A percentile compares a stretch with the other conserved stretches of the same genome.
These are phyloP conservation scores for Heimioporus retisporus DNA, from an alignment of 1,284 basidiomycete genomes.

Conservation along the genomic window DNA sequence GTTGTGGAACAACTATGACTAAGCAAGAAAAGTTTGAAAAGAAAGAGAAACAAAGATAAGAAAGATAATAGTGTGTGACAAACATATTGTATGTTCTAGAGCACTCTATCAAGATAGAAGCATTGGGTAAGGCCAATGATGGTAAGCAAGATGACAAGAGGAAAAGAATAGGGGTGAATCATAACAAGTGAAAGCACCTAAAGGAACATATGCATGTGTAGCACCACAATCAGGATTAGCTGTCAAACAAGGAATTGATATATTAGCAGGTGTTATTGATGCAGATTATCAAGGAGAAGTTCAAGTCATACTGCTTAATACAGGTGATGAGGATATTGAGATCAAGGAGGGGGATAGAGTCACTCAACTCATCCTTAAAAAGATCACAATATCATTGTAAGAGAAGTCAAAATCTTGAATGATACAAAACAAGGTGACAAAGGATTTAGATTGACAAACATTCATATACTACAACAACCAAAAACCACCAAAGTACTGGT, in stretches of 20 bases:
- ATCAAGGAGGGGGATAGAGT: not conserved
- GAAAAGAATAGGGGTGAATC: no score
- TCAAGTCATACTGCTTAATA: not conserved
- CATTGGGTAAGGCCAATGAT: no score
- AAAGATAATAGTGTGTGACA: no score
- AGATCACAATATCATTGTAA: not conserved
- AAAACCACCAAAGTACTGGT: no score
- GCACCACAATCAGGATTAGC: not conserved
- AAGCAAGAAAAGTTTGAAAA: no score
- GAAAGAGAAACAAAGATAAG: no score
- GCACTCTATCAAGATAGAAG: no score
- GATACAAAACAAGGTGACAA: not conserved
- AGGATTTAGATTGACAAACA: not conserved
- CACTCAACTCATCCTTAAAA: not conserved
- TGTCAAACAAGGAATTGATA: not conserved
- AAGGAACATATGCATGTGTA: not conserved
- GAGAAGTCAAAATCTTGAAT: not conserved
- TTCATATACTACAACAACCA: not conserved
- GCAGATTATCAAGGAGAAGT: not conserved
- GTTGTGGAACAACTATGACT: no score
- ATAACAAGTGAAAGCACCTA: no score
- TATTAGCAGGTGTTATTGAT: not conserved
- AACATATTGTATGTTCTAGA: no score
- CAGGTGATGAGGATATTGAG: not conserved
- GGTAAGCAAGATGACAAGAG: no score